A percentile compares a stretch with the other conserved stretches of the same genome.
Conservation (phyloP, 805 yeast species). For the Candida piceae region DNA sequence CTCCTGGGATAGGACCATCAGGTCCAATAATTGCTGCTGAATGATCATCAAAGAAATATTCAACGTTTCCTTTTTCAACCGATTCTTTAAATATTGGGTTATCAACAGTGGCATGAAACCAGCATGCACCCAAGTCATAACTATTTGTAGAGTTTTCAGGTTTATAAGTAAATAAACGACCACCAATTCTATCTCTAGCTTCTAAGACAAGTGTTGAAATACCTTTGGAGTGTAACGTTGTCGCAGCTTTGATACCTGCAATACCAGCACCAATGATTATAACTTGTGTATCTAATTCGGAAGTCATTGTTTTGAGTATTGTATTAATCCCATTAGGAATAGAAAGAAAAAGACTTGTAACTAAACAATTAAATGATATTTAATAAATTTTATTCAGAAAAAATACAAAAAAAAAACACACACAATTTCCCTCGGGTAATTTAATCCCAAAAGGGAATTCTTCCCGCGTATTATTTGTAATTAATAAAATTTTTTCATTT, state of each 20-base stretch:
- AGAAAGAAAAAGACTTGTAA: not conserved
- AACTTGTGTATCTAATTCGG: slow-evolving; percentile 21
- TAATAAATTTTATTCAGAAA: too few species aligned
- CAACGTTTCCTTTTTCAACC: slow-evolving; percentile 18
- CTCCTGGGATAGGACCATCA: slow-evolving; percentile 20
- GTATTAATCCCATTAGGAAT: not conserved
- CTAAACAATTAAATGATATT: not conserved
- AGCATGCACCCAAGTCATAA: slow-evolving; percentile 49
- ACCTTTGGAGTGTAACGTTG: slow-evolving; percentile 28
- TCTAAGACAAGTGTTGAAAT: slow-evolving; percentile 39
- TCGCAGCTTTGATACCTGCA: slow-evolving; percentile 47
- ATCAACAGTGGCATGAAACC: slow-evolving; percentile 47
- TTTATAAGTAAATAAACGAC: slow-evolving; percentile 34
- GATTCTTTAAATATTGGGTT: slow-evolving; percentile 35
- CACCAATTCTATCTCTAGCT: slow-evolving; percentile 44
- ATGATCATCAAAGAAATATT: slow-evolving; percentile 28
- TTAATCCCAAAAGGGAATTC: too few species aligned
- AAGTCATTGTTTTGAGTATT: slow-evolving; percentile 2
- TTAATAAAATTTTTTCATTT: too few species aligned
- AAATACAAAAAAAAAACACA: too few species aligned
- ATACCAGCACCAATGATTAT: slow-evolving; percentile 49
- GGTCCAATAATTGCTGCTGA: slow-evolving; percentile 28
- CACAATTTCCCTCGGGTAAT: too few species aligned
- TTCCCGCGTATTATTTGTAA: too few species aligned
- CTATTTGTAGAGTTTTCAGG: slow-evolving; percentile 17